phyloP scores from a whole-genome alignment of 2,329 filamentous ascomycete species.

The Venturia aucupariae region DNA sequence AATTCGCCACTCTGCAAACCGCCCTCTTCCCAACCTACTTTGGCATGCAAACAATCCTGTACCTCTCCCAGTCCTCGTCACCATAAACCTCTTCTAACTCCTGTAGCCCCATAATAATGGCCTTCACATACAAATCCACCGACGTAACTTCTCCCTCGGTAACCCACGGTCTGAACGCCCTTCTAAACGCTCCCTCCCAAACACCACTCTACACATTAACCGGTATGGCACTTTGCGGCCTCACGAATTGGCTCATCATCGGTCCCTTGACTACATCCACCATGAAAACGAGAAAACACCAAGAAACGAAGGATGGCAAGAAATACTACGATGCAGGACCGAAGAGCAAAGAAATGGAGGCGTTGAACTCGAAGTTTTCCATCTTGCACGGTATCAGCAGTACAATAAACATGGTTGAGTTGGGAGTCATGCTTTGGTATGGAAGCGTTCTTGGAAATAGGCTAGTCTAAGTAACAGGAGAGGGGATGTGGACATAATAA shows the following conservation, averaged over 20 bases:
- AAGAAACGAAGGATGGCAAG: slow-evolving; percentile 86
- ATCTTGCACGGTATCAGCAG: slow-evolving; percentile 74
- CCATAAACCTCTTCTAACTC: neutral
- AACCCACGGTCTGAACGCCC: neutral
- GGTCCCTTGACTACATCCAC: slow-evolving; percentile 66
- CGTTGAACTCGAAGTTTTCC: slow-evolving; percentile 48
- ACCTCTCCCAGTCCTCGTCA: neutral
- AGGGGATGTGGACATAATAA: neutral
- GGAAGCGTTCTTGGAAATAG: slow-evolving; percentile 63
- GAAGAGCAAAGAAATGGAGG: slow-evolving; percentile 74
- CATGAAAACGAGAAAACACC: slow-evolving; percentile 67
- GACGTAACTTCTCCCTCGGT: slow-evolving; percentile 66
- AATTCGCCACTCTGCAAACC: slow-evolving; percentile 73
- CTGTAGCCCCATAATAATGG: slow-evolving; percentile 52
- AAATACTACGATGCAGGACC: slow-evolving; percentile 67
- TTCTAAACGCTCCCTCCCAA: slow-evolving; percentile 16
- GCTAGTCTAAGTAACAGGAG: slow-evolving; percentile 27
- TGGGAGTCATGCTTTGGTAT: slow-evolving; percentile 65
- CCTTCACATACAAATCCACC: slow-evolving; percentile 71
- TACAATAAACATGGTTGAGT: slow-evolving; percentile 63
- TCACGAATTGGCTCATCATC: slow-evolving; percentile 61
- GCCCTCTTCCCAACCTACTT: slow-evolving; percentile 87
- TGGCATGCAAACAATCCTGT: slow-evolving; percentile 62
- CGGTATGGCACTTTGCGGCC: slow-evolving; percentile 59
- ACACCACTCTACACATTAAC: slow-evolving; percentile 48